Conservation (phyloP, 2,329 filamentous ascomycete species). For the Rhexocercosporidium sp. region DNA sequence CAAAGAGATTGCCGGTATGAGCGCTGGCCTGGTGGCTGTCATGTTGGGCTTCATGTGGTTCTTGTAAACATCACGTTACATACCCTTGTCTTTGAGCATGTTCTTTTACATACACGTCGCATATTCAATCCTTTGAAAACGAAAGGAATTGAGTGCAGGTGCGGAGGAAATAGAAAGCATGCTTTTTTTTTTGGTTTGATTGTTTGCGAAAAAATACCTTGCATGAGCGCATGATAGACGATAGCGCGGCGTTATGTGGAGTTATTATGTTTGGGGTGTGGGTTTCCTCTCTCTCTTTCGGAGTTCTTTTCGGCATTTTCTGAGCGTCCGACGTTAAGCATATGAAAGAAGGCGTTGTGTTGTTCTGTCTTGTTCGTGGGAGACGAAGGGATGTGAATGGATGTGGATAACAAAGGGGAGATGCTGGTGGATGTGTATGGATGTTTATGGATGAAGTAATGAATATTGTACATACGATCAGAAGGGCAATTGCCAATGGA, state of each 20-base stretch:
- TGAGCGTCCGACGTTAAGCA: not conserved
- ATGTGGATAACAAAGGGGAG: not conserved
- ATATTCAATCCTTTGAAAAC: not conserved
- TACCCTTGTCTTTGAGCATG: constrained; percentile 15
- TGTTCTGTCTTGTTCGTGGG: not conserved
- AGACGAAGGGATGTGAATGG: not conserved
- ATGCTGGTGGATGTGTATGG: not conserved
- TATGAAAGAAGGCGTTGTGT: not conserved
- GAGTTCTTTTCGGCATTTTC: not conserved
- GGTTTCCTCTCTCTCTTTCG: not conserved
- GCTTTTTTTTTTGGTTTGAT: not conserved
- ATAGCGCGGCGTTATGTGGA: constrained; percentile 33
- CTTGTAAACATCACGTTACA: constrained; percentile 1
- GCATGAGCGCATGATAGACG: constrained; percentile 33
- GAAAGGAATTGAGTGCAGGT: not conserved
- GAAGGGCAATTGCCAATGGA: not conserved
- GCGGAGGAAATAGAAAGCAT: not conserved
- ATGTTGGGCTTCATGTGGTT: constrained; percentile 53
- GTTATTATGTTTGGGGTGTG: too few relatives aligned
- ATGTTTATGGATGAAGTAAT: not conserved
- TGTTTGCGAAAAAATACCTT: constrained; percentile 2
- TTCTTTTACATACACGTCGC: not conserved
- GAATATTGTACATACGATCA: not conserved
- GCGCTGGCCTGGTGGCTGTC: constrained; percentile 53
- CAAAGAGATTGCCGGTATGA: constrained; percentile 56